Evolutionary conservation across 2,329 filamentous ascomycete species (phyloP), one percentile per base, ranked within the genome.

Genomic region (Colletotrichum endophyticum): DNA sequence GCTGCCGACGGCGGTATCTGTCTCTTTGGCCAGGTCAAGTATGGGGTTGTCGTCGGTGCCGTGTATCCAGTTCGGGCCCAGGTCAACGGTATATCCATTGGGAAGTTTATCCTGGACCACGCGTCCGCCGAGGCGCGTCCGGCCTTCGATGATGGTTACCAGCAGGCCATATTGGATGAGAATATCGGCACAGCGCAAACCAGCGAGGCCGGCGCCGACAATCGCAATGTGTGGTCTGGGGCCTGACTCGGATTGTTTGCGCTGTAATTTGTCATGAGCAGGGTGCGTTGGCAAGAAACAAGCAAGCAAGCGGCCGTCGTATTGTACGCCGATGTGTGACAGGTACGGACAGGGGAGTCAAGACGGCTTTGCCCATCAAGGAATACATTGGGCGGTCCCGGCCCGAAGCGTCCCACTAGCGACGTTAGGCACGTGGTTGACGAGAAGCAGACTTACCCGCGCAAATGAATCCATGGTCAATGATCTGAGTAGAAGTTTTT

Each of bases 61-160:
- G 76, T 96, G 94, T 68, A 96, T 95, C 94, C 94, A 96, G 80
- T 95, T 96, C n/a, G 94, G 93, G 1, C 94, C 94, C 36, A 90
- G 83, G 78, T 92, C 91, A n/a, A 91, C 87, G 9, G 87, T 78
- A 34, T 86, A 84, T 0, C 88, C 88, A 53, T 89, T 89, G 15
- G 85, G 83, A 5, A 92, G 84, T 27, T 81, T 83, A 67, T 87
- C 84, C 79, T 92, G 91, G 71, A 88, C 85, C 34, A 94, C 87
- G 36, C 94, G 89, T 2, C 94, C 94, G 13, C 94, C 94, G 53
- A 95, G 81, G 8, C 94, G 89, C 80, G 93, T 84, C 19, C 94
- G 88, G 11, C 91, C 94, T 82, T 96, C 94, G 22, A 95, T 85
- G 15, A 95, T 87, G 0, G 93, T 94, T 15, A 95, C 94, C 53